These are phyloP conservation scores for Sugiyamaella pinicola DNA, from an alignment of 1,139 yeast species.

Conservation along the genomic window DNA sequence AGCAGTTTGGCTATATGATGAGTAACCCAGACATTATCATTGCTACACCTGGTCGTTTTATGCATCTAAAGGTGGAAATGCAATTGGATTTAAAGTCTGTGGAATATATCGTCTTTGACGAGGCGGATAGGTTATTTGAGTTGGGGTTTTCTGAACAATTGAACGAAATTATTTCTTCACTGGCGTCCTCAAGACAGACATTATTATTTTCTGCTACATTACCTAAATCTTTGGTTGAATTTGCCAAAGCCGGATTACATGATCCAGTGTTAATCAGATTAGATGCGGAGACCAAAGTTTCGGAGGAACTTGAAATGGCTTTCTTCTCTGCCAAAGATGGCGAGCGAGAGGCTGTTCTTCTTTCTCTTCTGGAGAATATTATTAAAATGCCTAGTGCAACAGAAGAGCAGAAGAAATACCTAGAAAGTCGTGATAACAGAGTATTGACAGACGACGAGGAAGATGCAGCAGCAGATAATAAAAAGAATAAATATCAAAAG, in stretches of 20 bases:
- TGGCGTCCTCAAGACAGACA: slow-evolving; percentile 84
- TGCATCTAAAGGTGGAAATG: slow-evolving; percentile 97
- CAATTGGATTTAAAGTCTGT: slow-evolving; percentile 75
- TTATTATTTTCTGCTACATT: slow-evolving; percentile 91
- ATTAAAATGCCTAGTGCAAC: slow-evolving; percentile 84
- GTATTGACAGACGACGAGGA: slow-evolving; percentile 51
- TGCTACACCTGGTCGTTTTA: slow-evolving; percentile 97
- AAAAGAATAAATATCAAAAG: slow-evolving; percentile 37
- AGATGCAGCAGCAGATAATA: slow-evolving; percentile 40
- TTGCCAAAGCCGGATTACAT: slow-evolving; percentile 93
- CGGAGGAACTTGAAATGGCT: slow-evolving; percentile 89
- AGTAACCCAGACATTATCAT: slow-evolving; percentile 90
- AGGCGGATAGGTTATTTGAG: slow-evolving; percentile 96
- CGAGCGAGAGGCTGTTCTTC: slow-evolving; percentile 88
- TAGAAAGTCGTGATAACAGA: slow-evolving; percentile 54
- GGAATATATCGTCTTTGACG: slow-evolving; percentile 94
- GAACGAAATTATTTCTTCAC: slow-evolving; percentile 80
- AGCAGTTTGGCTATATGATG: slow-evolving; percentile 92
- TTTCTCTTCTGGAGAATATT: slow-evolving; percentile 74
- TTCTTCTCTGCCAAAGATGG: slow-evolving; percentile 76
- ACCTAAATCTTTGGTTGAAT: slow-evolving; percentile 89
- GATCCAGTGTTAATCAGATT: slow-evolving; percentile 91
- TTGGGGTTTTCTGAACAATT: slow-evolving; percentile 96
- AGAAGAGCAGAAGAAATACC: slow-evolving; percentile 48
- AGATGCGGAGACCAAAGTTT: slow-evolving; percentile 87